Conservation (phyloP, 257 asterid species). For the Apocynum venetum region DNA sequence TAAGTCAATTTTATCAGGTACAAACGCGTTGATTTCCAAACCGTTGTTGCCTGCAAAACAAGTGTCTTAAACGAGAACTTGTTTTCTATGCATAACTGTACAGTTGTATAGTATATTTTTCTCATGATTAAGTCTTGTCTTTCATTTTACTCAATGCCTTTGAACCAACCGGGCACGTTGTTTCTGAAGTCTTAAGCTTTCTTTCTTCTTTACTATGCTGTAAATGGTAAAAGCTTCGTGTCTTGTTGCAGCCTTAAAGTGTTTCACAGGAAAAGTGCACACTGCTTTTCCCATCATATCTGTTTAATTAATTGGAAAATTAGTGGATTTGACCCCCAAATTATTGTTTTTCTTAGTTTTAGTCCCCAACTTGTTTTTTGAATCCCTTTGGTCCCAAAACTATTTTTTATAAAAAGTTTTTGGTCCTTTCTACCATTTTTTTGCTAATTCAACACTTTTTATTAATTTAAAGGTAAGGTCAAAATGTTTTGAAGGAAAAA, state of each 20-base stretch:
- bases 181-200: constrained; percentile 43
- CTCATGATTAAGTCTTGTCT: constrained; percentile 30
- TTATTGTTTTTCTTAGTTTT: too few species aligned
- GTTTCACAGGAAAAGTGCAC: constrained; percentile 15
- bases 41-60: constrained; percentile 24
- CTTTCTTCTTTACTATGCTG: constrained; percentile 7
- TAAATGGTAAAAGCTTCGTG: constrained; percentile 7
- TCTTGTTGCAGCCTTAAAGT: neutral
- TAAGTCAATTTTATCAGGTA: constrained; percentile 28
- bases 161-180: constrained; percentile 36
- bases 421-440: too few species aligned
- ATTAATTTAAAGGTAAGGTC: too few species aligned
- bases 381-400: too few species aligned
- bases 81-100: neutral
- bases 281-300: constrained; percentile 1
- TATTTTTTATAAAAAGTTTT: too few species aligned
- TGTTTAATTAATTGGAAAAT: neutral
- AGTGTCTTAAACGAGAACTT: constrained; percentile 12
- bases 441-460: too few species aligned
- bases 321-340: too few species aligned
- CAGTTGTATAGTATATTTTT: constrained; percentile 2
- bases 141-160: constrained; percentile 35
- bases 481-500: too few species aligned
- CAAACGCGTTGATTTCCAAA: constrained; percentile 27
- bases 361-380: too few species aligned